phyloP scores from a whole-genome alignment of 768 basidiomycete genomes.

The Boletus vermiculosoides region DNA sequence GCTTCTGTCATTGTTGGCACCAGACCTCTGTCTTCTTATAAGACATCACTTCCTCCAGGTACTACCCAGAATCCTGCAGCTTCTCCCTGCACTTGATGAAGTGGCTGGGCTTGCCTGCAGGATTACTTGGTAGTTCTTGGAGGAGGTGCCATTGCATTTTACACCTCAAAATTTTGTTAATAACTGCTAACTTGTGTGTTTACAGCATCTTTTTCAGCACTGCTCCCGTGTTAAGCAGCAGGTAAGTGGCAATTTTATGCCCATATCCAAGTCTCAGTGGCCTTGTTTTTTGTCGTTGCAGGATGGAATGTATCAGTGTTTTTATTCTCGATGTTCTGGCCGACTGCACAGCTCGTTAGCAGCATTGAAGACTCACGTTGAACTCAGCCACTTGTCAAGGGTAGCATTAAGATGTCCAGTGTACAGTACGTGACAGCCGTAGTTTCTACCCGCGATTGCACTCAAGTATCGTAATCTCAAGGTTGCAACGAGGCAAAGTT shows the following conservation, averaged over 20 bases:
- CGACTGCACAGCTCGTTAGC: slow-evolving; percentile 20
- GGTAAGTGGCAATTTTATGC: slow-evolving; percentile 1
- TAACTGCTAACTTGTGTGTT: slow-evolving; percentile 8
- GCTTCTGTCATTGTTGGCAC: slow-evolving; percentile 6
- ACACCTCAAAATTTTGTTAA: neutral
- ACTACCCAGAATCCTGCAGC: slow-evolving; percentile 15
- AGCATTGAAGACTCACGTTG: slow-evolving; percentile 26
- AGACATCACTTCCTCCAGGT: slow-evolving; percentile 1
- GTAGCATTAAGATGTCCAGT: slow-evolving; percentile 27
- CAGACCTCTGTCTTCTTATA: neutral
- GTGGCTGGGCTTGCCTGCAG: slow-evolving; percentile 18
- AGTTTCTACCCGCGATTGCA: neutral
- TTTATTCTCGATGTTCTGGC: slow-evolving; percentile 28
- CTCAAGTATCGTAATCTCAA: slow-evolving; percentile 13
- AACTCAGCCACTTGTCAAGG: slow-evolving; percentile 33
- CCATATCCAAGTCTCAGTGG: neutral
- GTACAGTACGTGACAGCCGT: slow-evolving; percentile 16
- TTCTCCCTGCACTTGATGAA: slow-evolving; percentile 5
- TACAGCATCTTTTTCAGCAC: slow-evolving; percentile 28
- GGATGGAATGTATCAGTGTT: slow-evolving; percentile 30
- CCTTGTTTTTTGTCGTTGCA: neutral
- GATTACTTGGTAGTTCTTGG: slow-evolving; percentile 22
- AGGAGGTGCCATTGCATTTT: neutral
- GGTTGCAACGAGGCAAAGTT: slow-evolving; percentile 27
- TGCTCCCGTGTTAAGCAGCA: slow-evolving; percentile 19